Base-by-base conservation (phyloP, 352 stramenopile species). In the Globisporangium nodosum region DNA sequence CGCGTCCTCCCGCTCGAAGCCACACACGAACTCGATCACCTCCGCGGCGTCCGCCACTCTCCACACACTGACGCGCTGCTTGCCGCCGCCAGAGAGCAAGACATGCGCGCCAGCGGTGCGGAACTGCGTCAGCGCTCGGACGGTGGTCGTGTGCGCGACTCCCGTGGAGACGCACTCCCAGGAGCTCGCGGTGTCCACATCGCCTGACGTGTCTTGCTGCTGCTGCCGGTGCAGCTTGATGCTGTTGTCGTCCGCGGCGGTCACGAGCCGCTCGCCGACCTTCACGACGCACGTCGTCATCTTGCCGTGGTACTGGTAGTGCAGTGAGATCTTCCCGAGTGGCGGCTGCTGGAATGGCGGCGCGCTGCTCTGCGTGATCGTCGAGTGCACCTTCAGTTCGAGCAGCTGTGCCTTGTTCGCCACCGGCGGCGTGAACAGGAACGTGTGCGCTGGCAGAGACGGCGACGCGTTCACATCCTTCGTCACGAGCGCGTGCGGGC, bases 41-140 rank as follows among this genome's bases (percentile, higher is more conserved):
- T 79, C 63, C 4, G 69, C 56, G 3, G 62, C 47, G 12, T 71
- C 68, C 12, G 27, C 50, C 39, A 92, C 76, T 13, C 73, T 58
- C 86, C 86, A 95, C 42, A 78, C 77, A 46, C 90, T 93, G 39
- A 95, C 49, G 2, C 77, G 78, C 56, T 95, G 82, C 55, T 95
- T 95, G 50, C 86, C 86, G 18, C 86, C 86, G 21, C 74, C 86
- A 5, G 86, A 89, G 12, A 95, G 27, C 24, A 93, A 18, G 5
- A 92, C 66, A 37, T 88, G 65, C 15, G 65, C 35, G 74, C 66
- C 21, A 49, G n/a, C 3, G 63, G 51, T 27, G 59, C 46, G 39
- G 18, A 91, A 91, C 16, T 68, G 54, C 35, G 72, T 74, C 9
- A 95, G 58, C 2, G 82, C 81, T 12, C 86, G 80, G 33, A 95